Conservation (phyloP, 2,329 filamentous ascomycete genomes). For the Alternaria gansuensis region DNA sequence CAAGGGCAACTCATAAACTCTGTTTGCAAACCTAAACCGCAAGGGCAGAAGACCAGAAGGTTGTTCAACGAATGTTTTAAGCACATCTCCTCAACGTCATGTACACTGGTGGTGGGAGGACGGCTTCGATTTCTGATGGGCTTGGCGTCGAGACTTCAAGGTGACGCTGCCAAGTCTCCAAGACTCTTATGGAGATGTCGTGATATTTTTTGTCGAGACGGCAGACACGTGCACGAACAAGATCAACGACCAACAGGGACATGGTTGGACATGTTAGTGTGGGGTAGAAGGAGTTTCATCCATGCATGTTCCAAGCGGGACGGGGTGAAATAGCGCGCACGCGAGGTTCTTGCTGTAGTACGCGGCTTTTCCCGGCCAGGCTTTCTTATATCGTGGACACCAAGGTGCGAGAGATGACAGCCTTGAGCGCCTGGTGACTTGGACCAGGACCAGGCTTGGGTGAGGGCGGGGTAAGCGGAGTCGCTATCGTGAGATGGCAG, state of each 20-base stretch:
- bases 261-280: conserved; percentile 1
- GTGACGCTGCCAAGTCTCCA: not conserved
- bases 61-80: not conserved
- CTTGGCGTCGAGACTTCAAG: not conserved
- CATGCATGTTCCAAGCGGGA: not conserved
- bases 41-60: not conserved
- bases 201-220: not conserved
- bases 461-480: conserved; percentile 14
- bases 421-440: conserved; percentile 6
- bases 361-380: not conserved
- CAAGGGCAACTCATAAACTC: not conserved
- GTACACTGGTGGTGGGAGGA: not conserved
- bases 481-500: conserved; percentile 6
- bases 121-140: not conserved
- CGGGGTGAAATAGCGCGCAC: conserved; percentile 4
- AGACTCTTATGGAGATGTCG: not conserved
- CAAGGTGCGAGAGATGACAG: not conserved
- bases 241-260: conserved; percentile 1
- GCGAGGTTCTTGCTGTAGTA: not conserved
- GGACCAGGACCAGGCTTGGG: conserved; percentile 3
- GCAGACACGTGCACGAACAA: not conserved
- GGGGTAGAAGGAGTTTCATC: conserved; percentile 8
- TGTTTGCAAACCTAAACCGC: not conserved
- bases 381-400: not conserved
- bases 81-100: not conserved